phyloP scores from a whole-genome alignment of 495 filamentous ascomycete species.

The Zalerion maritima region DNA sequence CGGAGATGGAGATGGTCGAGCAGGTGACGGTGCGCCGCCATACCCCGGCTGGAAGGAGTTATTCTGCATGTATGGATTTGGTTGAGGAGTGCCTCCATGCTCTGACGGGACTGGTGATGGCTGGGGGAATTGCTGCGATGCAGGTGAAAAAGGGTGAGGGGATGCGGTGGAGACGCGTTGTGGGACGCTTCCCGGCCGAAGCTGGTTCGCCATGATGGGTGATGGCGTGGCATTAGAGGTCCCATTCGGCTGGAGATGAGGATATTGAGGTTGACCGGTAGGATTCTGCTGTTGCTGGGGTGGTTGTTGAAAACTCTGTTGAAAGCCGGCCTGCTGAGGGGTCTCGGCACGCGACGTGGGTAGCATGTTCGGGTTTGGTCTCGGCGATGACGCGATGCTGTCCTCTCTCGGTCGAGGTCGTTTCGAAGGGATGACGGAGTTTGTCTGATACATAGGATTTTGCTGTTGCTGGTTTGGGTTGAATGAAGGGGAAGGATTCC shows the following conservation, averaged over 20 bases:
- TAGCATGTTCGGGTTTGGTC: conserved; percentile 57
- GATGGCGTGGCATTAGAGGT: conserved; percentile 77
- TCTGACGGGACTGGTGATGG: conserved; percentile 67
- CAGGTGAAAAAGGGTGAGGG: conserved; percentile 79
- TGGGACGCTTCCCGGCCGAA: conserved; percentile 46
- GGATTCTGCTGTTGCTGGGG: conserved; percentile 43
- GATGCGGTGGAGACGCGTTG: conserved; percentile 82
- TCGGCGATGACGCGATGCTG: conserved; percentile 67
- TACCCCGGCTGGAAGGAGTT: conserved; percentile 41
- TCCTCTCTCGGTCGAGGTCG: conserved; percentile 71
- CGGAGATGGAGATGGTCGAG: conserved; percentile 32
- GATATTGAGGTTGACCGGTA: conserved; percentile 51
- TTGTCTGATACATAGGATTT: conserved; percentile 62
- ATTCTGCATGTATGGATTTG: conserved; percentile 42
- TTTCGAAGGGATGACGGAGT: conserved; percentile 77
- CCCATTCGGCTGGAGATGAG: conserved; percentile 70
- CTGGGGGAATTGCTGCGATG: conserved; percentile 60
- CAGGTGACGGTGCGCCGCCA: conserved; percentile 31
- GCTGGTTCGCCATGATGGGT: conserved; percentile 66
- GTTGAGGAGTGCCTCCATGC: conserved; percentile 66
- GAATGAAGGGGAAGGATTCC: conserved; percentile 69
- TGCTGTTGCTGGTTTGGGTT: conserved; percentile 25
- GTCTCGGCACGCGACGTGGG: conserved; percentile 84
- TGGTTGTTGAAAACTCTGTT: conserved; percentile 42
- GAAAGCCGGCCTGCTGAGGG: conserved; percentile 57